Evolutionary conservation across 495 filamentous ascomycete genomes (phyloP), one percentile per base, ranked within the genome.

Genomic region (Sphaerosporella brunnea): DNA sequence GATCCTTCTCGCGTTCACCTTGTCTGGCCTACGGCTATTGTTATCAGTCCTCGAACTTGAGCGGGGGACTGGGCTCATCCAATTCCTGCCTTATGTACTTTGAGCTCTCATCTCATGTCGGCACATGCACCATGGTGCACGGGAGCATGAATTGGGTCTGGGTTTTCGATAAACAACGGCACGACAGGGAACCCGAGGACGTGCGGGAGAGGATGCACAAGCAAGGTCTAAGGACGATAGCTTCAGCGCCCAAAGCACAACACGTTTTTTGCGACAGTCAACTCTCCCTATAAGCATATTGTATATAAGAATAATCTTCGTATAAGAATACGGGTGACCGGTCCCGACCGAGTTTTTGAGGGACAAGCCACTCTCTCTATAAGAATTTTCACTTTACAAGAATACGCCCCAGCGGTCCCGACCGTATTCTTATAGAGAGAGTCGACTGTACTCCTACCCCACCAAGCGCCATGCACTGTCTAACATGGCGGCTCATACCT

Each of bases 161-260:
- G 44, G 55, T 58, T 58, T 58, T 58, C 55, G 54, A 58, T 58
- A 58, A 58, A 58, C 55, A 58, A 35, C 41, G 47, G 53, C 41
- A 51, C 37, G 35, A 38, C 49, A 47, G 47, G 51, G 51, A 52
- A 40, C 47, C 53, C 47, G 43, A 37, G 52, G 52, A 18, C 47
- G 41, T 46, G 43, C 24, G 43, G 43, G 43, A 46, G 43, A 35
- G 25, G 9, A 46, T 20, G 43, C 43, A 46, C 43, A 25, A 46
- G 23, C 43, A 46, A 36, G 43, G 43, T 15, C 43, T 7, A 21
- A 21, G 20, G 8, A 39, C 36, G 36, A 39, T 23, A 44, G 41
- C 37, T 16, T 40, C 37, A n/a, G 18, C 10, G n/a, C 21, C 11
- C 13, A 40, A 19, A 15, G 21, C 20, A 13, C 18, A 16, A 21